Base-by-base conservation (phyloP, 129 eudicot species). In the Escallonia herrerae region DNA sequence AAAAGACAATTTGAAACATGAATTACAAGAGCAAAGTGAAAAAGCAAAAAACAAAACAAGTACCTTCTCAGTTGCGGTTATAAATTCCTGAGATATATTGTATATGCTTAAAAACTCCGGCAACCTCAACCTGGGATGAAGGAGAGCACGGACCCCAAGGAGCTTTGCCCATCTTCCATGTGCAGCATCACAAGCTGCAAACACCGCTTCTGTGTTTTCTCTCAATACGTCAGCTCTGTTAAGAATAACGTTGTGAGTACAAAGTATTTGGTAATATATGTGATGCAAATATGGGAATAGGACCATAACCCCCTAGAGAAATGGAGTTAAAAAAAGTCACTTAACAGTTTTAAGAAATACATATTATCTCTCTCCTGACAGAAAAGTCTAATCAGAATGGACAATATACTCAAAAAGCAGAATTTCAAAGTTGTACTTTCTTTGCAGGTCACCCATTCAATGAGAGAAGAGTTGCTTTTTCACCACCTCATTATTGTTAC, bases 151-250 rank as follows among this genome's bases (percentile, higher is more conserved):
- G 15, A 93, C 95, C 33, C 95, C 96, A 63, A 93, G 96, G 56
- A 93, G 85, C 80, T 89, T 89, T 64, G 99, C 99, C 96, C 99
- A 93, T 75, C 95, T 93, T 68, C 89, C 95, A 76, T 93, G 99
- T 65, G 96, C 96, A 62, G 90, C 89, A 77, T 93, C 99, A 72
- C 96, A 93, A 68, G 83, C 95, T 5, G 96, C 89, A 72, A 93
- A 88, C 40, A 93, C 90, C 66, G 99, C 95, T 74, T 93, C 96
- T 47, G 90, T 84, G 75, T 93, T 93, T 83, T 93, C 96, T 76
- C 99, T 84, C 66, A 93, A 75, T 47, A 93, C 90, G 76, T 93
- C 96, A 80, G 95, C 82, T 70, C 99, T 93, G 93, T 61, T 22
- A 60, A 76, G 42, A 58, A 65, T 61, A 39, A 61, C 54, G 39